Conservation (phyloP, 345 rosid genomes). For the Turritis glabra region DNA sequence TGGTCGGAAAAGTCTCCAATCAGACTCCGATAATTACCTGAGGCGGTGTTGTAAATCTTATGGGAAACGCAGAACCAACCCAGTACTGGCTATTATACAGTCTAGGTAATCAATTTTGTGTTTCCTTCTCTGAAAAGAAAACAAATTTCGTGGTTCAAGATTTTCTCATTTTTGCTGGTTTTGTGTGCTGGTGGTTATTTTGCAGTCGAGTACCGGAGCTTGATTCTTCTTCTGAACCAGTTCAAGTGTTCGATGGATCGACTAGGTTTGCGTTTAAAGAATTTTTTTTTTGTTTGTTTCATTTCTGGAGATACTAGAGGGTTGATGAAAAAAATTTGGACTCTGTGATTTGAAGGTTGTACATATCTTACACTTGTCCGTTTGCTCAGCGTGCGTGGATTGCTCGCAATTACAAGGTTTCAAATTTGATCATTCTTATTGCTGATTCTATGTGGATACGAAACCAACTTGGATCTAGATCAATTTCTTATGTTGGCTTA, state of each 20-base stretch:
- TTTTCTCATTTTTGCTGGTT: too few species aligned
- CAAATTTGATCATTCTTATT: too few species aligned
- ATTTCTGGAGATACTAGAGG: neutral
- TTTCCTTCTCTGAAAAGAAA: neutral
- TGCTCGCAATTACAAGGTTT: slow-evolving; percentile 81
- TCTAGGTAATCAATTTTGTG: slow-evolving; percentile 22
- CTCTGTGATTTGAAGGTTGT: slow-evolving; percentile 54
- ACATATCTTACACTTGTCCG: slow-evolving; percentile 64
- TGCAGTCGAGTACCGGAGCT: slow-evolving; percentile 52
- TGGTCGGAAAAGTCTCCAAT: slow-evolving; percentile 14
- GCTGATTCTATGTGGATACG: neutral
- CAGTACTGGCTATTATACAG: neutral
- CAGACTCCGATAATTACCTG: slow-evolving; percentile 7
- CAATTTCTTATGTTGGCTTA: neutral
- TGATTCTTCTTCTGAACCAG: slow-evolving; percentile 65
- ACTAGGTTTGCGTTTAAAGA: slow-evolving; percentile 57
- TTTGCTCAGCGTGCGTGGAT: slow-evolving; percentile 93
- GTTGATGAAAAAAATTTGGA: neutral
- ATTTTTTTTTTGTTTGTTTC: neutral
- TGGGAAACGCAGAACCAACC: slow-evolving; percentile 13
- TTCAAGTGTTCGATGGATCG: slow-evolving; percentile 73
- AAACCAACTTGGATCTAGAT: neutral
- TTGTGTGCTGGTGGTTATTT: neutral
- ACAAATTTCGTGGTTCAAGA: too few species aligned
- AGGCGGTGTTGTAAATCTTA: neutral